A percentile compares a stretch with the other conserved stretches of the same genome.
Evolutionary conservation across 2,329 filamentous ascomycete genomes (phyloP).

Genomic region (Clonostachys solani): DNA sequence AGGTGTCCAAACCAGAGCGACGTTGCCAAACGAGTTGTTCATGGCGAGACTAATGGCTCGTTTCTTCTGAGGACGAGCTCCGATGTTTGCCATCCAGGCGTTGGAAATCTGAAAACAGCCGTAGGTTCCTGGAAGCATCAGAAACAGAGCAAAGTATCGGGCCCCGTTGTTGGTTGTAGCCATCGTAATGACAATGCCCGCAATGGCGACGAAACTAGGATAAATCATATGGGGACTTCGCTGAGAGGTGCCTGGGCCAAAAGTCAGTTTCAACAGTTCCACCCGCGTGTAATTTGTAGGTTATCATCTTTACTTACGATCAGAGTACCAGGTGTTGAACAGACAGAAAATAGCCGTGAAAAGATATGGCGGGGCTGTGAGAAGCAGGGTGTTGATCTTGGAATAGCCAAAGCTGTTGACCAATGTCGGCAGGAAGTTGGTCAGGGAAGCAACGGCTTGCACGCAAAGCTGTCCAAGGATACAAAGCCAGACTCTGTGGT

Average conservation of each 20-base stretch:
- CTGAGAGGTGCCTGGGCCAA: neutral
- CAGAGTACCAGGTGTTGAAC: constrained; percentile 20
- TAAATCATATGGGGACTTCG: constrained; percentile 8
- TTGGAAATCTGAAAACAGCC: constrained; percentile 12
- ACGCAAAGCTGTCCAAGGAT: constrained; percentile 17
- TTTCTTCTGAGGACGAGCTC: constrained; percentile 14
- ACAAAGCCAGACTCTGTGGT: constrained; percentile 17
- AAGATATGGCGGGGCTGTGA: constrained; percentile 19
- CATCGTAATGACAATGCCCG: constrained; percentile 14
- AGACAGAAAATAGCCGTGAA: constrained; percentile 18
- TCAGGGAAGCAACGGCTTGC: constrained; percentile 19
- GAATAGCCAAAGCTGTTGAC: constrained; percentile 18
- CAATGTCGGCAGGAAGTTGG: constrained; percentile 22
- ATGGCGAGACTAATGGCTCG: constrained; percentile 14
- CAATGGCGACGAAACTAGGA: constrained; percentile 7
- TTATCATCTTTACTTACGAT: constrained; percentile 14
- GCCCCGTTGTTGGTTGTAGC: constrained; percentile 10
- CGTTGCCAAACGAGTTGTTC: constrained; percentile 16
- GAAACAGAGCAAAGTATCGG: constrained; percentile 13
- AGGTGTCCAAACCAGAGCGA: constrained; percentile 16
- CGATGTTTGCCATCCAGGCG: constrained; percentile 19
- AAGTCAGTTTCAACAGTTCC: no score
- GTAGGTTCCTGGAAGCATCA: constrained; percentile 11
- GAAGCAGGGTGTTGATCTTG: constrained; percentile 17
- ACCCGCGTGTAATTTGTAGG: no score